Conservation (phyloP, 75 land plant species). For the Cunninghamia lanceolata region DNA sequence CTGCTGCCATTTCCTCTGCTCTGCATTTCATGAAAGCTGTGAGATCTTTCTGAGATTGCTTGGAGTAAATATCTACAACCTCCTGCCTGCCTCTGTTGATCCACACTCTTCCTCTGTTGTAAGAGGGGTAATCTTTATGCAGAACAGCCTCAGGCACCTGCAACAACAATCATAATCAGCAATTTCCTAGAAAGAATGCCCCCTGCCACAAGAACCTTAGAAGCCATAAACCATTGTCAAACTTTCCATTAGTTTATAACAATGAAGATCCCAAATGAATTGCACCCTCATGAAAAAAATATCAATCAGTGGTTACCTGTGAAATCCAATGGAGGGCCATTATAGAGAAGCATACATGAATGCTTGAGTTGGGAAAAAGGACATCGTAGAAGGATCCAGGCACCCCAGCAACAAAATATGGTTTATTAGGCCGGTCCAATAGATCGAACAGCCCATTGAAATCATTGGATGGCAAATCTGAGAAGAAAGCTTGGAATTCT, state of each 20-base stretch:
- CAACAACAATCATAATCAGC: neutral
- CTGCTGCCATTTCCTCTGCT: conserved; percentile 6
- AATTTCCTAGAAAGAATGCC: neutral
- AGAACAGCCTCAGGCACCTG: conserved; percentile 1
- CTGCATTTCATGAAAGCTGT: neutral
- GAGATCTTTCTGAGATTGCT: conserved; percentile 7
- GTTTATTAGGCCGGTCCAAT: neutral
- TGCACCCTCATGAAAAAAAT: too few relatives aligned
- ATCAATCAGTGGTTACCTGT: neutral
- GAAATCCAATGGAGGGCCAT: conserved; percentile 27
- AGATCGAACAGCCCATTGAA: conserved; percentile 24
- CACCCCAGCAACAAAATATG: conserved; percentile 15
- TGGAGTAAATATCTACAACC: neutral
- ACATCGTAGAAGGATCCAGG: conserved; percentile 22
- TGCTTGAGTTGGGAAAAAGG: conserved; percentile 15
- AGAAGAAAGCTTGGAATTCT: conserved; percentile 22
- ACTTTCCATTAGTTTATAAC: neutral
- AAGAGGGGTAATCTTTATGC: neutral
- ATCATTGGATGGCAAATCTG: conserved; percentile 28
- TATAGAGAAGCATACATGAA: conserved; percentile 19
- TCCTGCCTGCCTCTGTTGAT: conserved; percentile 7
- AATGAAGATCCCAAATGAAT: neutral
- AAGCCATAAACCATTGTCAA: neutral
- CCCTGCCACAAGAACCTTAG: neutral
- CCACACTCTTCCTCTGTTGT: conserved; percentile 13